Evolutionary conservation across 1,139 yeast species (phyloP), one percentile per base, ranked within the genome.

Genomic region (Fermentozyma sake): DNA sequence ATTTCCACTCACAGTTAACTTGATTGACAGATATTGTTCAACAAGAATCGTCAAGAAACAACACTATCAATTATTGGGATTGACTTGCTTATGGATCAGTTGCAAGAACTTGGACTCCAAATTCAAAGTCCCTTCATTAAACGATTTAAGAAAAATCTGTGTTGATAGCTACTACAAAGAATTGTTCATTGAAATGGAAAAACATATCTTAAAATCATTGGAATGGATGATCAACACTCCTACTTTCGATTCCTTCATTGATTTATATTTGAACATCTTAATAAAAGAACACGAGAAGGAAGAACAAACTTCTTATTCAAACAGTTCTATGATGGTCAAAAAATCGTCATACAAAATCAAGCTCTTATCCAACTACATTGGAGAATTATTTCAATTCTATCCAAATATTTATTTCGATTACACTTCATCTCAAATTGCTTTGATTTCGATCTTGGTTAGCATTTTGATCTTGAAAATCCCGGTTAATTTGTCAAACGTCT

Each of bases 61-160:
- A 38, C 79, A 76, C 46, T 79, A 75, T 49, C 85, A 80, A 47
- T 58, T 81, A 36, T 58, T 80, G 35, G 89, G 87, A 3, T 63
- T 81, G 35, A 76, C 86, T 15, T 71, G 84, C 37, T 58, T 82
- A 27, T 82, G 91, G 93, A 70, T 80, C 28, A 71, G 83, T 23
- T 75, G 86, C 38, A 82, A 82, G 55, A 79, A 73, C 50, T 65
- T 75, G 52, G 91, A 81, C 48, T 65, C 76, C 31, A 82, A 82
- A 54, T 72, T 72, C 41, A 75, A 75, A 46, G 72, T 79, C 26
- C 84, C 86, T 16, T 60, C 74, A 12, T 52, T 76, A 35, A 67
- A 68, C 39, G 76, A 73, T 41, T 61, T 74, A 35, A 58, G 78
- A 43, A 66, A 67, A 38, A 68, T 77, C 52, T 79, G 86, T 46